Percentiles rank a stretch among this genome's conserved stretches.
Evolutionary conservation across 2,329 filamentous ascomycete species (phyloP).

Genomic region (Trichoderma polysporum): DNA sequence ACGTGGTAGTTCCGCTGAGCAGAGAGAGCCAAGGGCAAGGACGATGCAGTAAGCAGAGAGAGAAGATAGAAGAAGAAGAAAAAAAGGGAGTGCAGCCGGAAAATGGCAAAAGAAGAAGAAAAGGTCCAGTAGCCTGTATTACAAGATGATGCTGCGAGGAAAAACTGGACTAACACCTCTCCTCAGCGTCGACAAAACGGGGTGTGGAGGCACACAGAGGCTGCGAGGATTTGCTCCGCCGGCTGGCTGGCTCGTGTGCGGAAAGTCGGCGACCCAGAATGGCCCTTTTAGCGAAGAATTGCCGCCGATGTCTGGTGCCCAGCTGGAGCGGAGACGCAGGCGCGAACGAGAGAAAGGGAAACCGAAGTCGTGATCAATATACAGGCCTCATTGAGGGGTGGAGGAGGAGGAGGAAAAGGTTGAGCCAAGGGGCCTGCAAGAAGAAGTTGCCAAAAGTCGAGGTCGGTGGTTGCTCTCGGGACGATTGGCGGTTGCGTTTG

Average conservation of each 20-base stretch:
- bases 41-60: background rate
- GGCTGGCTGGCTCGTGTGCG: constrained; percentile 12
- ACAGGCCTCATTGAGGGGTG: constrained; percentile 38
- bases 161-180: constrained; percentile 21
- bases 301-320: constrained; percentile 1
- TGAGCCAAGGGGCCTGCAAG: constrained; percentile 29
- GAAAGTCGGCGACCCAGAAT: constrained; percentile 9
- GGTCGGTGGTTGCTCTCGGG: background rate
- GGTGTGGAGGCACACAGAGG: constrained; percentile 14
- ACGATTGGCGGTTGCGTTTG: constrained; percentile 1
- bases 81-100: constrained; percentile 11
- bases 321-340: constrained; percentile 22
- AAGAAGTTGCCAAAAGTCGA: constrained; percentile 23
- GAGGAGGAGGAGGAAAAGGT: constrained; percentile 25
- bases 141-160: constrained; percentile 34
- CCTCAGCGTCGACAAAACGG: constrained; percentile 16
- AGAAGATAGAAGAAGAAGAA: background rate
- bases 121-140: constrained; percentile 37
- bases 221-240: constrained; percentile 19
- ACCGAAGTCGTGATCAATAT: constrained; percentile 37
- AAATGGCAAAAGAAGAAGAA: constrained; percentile 13
- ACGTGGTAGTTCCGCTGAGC: constrained; percentile 15
- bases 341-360: constrained; percentile 19
- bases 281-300: constrained; percentile 13
- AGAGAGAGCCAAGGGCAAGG: constrained; percentile 11